These are phyloP conservation scores for Durio zibethinus DNA, from an alignment of 345 rosid species.

Conservation along the genomic window DNA sequence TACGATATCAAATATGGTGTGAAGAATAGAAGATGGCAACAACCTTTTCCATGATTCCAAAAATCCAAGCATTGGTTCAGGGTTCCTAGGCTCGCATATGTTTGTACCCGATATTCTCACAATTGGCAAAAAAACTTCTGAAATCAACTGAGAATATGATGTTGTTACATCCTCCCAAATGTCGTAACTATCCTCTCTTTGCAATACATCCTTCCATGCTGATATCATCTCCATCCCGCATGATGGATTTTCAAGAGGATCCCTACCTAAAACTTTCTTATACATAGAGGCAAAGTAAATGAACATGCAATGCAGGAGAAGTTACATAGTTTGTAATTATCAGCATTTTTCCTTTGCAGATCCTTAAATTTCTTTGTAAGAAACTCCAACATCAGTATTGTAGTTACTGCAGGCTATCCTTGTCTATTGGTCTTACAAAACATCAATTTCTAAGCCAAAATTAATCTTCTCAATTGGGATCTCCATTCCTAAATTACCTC, in stretches of 20 bases:
- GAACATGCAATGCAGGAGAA: constrained; percentile 75
- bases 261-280: constrained; percentile 91
- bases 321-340: constrained; percentile 75
- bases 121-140: constrained; percentile 77
- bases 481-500: constrained; percentile 79
- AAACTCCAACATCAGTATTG: constrained; percentile 56
- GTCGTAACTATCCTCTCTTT: no score
- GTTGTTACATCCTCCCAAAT: no score
- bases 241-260: constrained; percentile 66
- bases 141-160: constrained; percentile 69
- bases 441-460: constrained; percentile 68
- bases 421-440: constrained; percentile 52
- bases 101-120: constrained; percentile 77
- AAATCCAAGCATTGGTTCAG: constrained; percentile 93
- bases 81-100: constrained; percentile 89
- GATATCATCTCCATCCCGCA: constrained; percentile 60
- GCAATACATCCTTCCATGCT: no score
- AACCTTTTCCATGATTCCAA: constrained; percentile 78
- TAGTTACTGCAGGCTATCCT: constrained; percentile 59
- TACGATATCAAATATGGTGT: constrained; percentile 57
- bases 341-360: constrained; percentile 47
- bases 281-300: constrained; percentile 70
- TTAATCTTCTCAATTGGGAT: constrained; percentile 69
- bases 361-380: constrained; percentile 52
- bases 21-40: constrained; percentile 58